Evolutionary conservation across 2,329 filamentous ascomycete genomes (phyloP).

Genomic region (Cladobotryum mycophilum): DNA sequence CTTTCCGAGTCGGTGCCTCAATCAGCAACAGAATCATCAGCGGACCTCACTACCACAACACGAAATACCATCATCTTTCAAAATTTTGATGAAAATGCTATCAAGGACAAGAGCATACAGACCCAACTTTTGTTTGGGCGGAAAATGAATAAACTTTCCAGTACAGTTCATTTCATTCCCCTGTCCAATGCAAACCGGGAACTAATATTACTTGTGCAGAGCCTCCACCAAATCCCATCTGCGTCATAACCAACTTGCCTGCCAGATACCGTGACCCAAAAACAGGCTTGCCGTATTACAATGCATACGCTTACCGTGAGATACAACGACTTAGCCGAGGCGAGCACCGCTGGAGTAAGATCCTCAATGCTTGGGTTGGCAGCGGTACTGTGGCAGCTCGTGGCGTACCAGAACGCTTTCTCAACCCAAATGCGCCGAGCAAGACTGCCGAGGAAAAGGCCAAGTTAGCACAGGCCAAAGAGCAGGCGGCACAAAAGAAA

Average conservation of each 20-base stretch:
- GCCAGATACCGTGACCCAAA: constrained; percentile 80
- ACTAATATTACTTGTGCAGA: constrained; percentile 29
- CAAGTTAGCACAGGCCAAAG: constrained; percentile 10
- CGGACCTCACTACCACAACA: constrained; percentile 23
- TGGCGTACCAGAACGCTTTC: constrained; percentile 76
- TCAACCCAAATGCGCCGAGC: constrained; percentile 28
- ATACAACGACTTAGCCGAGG: constrained; percentile 68
- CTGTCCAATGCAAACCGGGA: not conserved
- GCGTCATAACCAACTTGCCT: constrained; percentile 74
- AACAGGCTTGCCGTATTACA: constrained; percentile 77
- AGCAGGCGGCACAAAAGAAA: not conserved
- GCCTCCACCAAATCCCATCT: constrained; percentile 50
- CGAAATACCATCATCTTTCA: constrained; percentile 54
- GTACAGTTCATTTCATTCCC: constrained; percentile 29
- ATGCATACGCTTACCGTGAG: constrained; percentile 72
- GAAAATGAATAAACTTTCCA: constrained; percentile 52
- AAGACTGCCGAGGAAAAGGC: constrained; percentile 16
- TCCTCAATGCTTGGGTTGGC: constrained; percentile 80
- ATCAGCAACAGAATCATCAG: constrained; percentile 1
- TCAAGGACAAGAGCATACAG: constrained; percentile 51
- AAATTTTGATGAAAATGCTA: constrained; percentile 51
- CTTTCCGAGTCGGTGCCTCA: constrained; percentile 6
- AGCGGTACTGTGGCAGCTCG: constrained; percentile 55
- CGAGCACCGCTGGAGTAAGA: constrained; percentile 73
- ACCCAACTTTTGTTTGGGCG: constrained; percentile 53